A percentile compares a stretch with the other conserved stretches of the same genome.
These are phyloP conservation scores for Castanopsis chinensis DNA, from an alignment of 306 rosid species.

Conservation along the genomic window DNA sequence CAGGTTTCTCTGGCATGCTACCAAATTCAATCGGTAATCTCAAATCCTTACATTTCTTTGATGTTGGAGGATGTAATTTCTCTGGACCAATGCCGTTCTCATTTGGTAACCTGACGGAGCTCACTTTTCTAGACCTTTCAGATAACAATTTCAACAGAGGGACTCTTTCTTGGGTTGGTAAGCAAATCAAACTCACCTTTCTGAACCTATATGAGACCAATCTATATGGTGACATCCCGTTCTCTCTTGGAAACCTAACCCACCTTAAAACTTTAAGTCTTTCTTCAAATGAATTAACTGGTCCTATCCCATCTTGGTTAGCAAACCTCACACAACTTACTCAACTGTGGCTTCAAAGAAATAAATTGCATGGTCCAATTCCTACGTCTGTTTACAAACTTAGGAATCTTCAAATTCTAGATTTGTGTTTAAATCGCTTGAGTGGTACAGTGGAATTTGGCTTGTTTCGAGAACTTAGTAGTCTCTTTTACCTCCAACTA, in stretches of 20 bases:
- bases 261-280: background rate
- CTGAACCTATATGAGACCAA: too few relatives aligned
- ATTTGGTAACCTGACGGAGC: background rate
- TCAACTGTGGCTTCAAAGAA: background rate
- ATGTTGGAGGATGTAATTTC: background rate
- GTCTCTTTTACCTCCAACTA: background rate
- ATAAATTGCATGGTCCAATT: background rate
- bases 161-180: background rate
- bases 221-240: background rate
- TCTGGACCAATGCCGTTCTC: background rate
- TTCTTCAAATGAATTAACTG: too few relatives aligned
- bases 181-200: background rate
- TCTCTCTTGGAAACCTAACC: background rate
- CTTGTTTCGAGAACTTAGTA: background rate
- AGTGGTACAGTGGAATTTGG: background rate
- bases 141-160: background rate
- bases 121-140: background rate
- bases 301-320: background rate
- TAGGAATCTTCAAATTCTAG: background rate
- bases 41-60: background rate
- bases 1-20: background rate
- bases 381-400: background rate
- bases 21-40: background rate
- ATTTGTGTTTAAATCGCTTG: background rate
- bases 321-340: background rate